A percentile compares a stretch with the other conserved stretches of the same genome.
phyloP scores from a whole-genome alignment of 2,329 filamentous ascomycete genomes.

The Microascus cirrosus region DNA sequence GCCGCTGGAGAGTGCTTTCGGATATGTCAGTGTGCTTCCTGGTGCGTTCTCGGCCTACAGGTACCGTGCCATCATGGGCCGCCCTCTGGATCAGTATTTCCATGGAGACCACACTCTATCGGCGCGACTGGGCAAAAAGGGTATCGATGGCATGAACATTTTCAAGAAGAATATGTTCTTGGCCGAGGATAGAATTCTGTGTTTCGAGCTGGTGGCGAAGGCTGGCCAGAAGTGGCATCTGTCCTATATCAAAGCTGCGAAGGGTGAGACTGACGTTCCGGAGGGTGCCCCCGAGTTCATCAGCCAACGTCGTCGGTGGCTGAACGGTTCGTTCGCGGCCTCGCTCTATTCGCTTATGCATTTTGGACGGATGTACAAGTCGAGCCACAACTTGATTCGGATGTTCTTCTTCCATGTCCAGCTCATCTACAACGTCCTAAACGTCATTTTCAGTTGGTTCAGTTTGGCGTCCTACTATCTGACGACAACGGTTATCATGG shows the following conservation, averaged over 20 bases:
- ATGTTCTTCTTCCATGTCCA: conserved; percentile 99
- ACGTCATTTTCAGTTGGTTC: conserved; percentile 89
- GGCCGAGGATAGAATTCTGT: conserved; percentile 99
- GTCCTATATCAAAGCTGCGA: conserved; percentile 96
- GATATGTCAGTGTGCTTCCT: conserved; percentile 94
- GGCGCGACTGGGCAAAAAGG: conserved; percentile 92
- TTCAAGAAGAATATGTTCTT: conserved; percentile 99
- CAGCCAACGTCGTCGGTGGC: conserved; percentile 92
- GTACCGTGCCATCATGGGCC: conserved; percentile 96
- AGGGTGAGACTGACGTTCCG: conserved; percentile 96
- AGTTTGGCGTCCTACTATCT: conserved; percentile 85
- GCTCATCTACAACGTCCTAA: conserved; percentile 86
- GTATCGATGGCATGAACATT: conserved; percentile 99
- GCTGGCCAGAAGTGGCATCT: conserved; percentile 98
- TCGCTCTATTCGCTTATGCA: conserved; percentile 97
- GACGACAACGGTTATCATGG: conserved; percentile 96
- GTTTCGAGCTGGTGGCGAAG: conserved; percentile 97
- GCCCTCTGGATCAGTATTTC: conserved; percentile 97
- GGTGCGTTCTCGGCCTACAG: conserved; percentile 98
- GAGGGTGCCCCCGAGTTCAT: conserved; percentile 97
- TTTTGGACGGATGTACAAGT: conserved; percentile 97
- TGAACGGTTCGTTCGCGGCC: conserved; percentile 97
- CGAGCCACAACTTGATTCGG: conserved; percentile 89
- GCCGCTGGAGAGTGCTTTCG: conserved; percentile 91
- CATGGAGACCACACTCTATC: conserved; percentile 97